A percentile compares a stretch with the other conserved stretches of the same genome.
Evolutionary conservation across 768 basidiomycete species (phyloP).

Genomic region (Pleurotus platypus): DNA sequence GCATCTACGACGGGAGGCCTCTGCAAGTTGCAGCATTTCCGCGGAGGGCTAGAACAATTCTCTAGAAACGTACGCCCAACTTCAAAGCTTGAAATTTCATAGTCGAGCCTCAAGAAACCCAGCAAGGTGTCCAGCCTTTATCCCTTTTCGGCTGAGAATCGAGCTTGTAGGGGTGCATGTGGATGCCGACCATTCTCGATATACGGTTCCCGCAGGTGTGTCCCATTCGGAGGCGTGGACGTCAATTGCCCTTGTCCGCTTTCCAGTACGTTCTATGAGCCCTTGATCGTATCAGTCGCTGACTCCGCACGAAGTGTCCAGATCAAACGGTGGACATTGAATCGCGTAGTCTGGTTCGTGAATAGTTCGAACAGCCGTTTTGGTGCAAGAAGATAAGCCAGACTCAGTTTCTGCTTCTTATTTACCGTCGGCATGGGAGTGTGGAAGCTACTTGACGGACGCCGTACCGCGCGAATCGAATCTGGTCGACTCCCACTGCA

Average conservation of each 20-base stretch:
- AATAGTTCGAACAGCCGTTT: neutral
- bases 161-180: too few species aligned
- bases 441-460: neutral
- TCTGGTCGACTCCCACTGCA: neutral
- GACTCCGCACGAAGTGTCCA: neutral
- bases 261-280: neutral
- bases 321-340: neutral
- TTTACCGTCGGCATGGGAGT: slow-evolving; percentile 5
- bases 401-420: neutral
- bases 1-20: too few species aligned
- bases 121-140: too few species aligned
- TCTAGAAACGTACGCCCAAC: too few species aligned
- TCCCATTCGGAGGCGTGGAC: too few species aligned
- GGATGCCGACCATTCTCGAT: too few species aligned
- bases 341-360: neutral
- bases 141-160: too few species aligned
- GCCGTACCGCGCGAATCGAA: neutral
- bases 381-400: neutral
- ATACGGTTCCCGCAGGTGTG: too few species aligned
- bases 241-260: neutral
- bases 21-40: too few species aligned
- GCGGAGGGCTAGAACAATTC: too few species aligned
- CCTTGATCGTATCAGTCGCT: neutral
- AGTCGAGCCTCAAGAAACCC: too few species aligned
- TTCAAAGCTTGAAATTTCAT: too few species aligned